phyloP scores from a whole-genome alignment of 495 filamentous ascomycete species.

The Daldinia loculata region DNA sequence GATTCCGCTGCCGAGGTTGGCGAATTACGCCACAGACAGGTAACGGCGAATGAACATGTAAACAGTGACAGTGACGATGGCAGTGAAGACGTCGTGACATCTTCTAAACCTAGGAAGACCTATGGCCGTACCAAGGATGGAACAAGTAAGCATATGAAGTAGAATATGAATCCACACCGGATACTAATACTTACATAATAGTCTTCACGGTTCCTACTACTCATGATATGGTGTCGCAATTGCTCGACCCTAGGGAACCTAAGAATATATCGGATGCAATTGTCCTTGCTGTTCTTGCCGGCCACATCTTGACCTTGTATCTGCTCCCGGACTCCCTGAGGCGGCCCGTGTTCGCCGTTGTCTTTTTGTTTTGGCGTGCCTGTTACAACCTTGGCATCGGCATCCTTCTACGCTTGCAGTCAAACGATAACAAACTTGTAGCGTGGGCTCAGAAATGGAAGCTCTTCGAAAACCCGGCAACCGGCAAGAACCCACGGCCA shows the following conservation, averaged over 20 bases:
- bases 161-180: neutral
- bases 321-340: constrained; percentile 71
- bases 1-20: constrained; percentile 23
- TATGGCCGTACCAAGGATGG: constrained; percentile 93
- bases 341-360: constrained; percentile 76
- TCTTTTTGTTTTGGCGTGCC: constrained; percentile 92
- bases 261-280: constrained; percentile 89
- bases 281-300: constrained; percentile 81
- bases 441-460: constrained; percentile 85
- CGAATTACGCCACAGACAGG: constrained; percentile 38
- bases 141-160: constrained; percentile 64
- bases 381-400: constrained; percentile 95
- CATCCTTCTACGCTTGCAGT: constrained; percentile 87
- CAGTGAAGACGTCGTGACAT: constrained; percentile 37
- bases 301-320: constrained; percentile 76
- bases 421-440: constrained; percentile 83
- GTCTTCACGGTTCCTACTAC: constrained; percentile 96
- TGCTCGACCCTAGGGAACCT: constrained; percentile 91
- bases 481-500: constrained; percentile 81
- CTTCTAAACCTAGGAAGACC: constrained; percentile 71
- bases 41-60: constrained; percentile 9
- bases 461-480: constrained; percentile 85
- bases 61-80: constrained; percentile 22
- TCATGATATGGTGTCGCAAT: constrained; percentile 98
- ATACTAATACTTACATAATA: constrained; percentile 49